Conservation (phyloP, 1,139 yeast genomes). For the Geotrichum siamense region DNA sequence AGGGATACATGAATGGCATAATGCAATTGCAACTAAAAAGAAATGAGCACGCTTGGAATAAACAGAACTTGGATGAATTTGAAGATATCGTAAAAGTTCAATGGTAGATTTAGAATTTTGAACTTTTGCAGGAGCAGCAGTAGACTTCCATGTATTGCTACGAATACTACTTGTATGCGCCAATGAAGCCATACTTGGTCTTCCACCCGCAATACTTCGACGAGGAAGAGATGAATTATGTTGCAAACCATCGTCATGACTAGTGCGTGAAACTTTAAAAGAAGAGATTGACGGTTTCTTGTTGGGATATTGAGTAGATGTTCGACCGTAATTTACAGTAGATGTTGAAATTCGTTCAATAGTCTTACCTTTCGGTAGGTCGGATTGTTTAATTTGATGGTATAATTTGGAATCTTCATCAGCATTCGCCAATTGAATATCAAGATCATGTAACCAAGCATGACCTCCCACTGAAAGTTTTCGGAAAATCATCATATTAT, state of each 20-base stretch:
- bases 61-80: conserved; percentile 58
- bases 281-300: conserved; percentile 8
- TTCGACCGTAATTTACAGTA: conserved; percentile 3
- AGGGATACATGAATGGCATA: conserved; percentile 89
- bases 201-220: conserved; percentile 33
- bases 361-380: conserved; percentile 9
- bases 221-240: conserved; percentile 35
- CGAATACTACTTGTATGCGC: conserved; percentile 24
- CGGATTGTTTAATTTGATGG: conserved; percentile 15
- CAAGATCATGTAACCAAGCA: conserved; percentile 81
- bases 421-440: conserved; percentile 36
- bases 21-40: conserved; percentile 71
- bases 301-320: conserved; percentile 11
- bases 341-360: conserved; percentile 6
- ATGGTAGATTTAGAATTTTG: conserved; percentile 45
- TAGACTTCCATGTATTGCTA: conserved; percentile 33
- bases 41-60: conserved; percentile 71
- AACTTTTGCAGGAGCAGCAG: conserved; percentile 33
- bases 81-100: conserved; percentile 62
- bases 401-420: conserved; percentile 18
- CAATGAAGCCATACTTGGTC: conserved; percentile 48
- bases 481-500: conserved; percentile 78
- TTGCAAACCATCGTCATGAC: conserved; percentile 29
- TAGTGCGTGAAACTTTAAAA: conserved; percentile 20
- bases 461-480: conserved; percentile 81